phyloP scores from a whole-genome alignment of 2,329 filamentous ascomycete genomes.

The Pleoardoris graminearum region DNA sequence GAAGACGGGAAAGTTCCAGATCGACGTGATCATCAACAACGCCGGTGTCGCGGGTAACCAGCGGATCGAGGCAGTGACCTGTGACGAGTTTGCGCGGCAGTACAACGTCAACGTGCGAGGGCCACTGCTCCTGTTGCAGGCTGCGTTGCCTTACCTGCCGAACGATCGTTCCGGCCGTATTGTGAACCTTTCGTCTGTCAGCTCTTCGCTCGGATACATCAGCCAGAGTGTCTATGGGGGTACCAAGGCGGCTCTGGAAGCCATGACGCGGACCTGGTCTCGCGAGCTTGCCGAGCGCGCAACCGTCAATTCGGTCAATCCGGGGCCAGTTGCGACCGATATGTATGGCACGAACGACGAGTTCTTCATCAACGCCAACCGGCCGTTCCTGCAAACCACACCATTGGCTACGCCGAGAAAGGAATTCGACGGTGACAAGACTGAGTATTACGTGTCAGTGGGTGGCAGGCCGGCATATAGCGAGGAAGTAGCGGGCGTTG shows the following conservation, averaged over 20 bases:
- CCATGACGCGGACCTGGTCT: slow-evolving; percentile 71
- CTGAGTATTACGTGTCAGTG: slow-evolving; percentile 44
- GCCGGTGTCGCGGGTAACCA: slow-evolving; percentile 72
- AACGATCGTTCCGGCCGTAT: slow-evolving; percentile 67
- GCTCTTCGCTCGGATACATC: slow-evolving; percentile 60
- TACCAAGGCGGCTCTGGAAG: slow-evolving; percentile 68
- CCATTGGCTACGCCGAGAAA: slow-evolving; percentile 66
- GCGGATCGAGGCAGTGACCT: slow-evolving; percentile 63
- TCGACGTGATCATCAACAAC: slow-evolving; percentile 89
- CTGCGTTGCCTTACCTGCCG: slow-evolving; percentile 69
- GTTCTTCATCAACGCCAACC: slow-evolving; percentile 62
- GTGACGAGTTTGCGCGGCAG: slow-evolving; percentile 68
- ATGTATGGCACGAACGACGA: slow-evolving; percentile 64
- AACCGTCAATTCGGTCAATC: slow-evolving; percentile 69
- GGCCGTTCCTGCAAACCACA: slow-evolving; percentile 64
- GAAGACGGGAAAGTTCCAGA: slow-evolving; percentile 61
- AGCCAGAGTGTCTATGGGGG: slow-evolving; percentile 66
- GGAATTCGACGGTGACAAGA: slow-evolving; percentile 64
- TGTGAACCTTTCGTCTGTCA: slow-evolving; percentile 64
- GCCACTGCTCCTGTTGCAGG: slow-evolving; percentile 76
- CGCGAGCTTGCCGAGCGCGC: slow-evolving; percentile 63
- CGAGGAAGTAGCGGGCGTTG: slow-evolving; percentile 72
- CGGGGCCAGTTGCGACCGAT: slow-evolving; percentile 64
- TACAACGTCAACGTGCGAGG: slow-evolving; percentile 83
- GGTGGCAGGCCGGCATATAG: slow-evolving; percentile 65